Evolutionary conservation across 2,329 filamentous ascomycete species (phyloP), one percentile per base, ranked within the genome.

Genomic region (Claviceps sorghi): DNA sequence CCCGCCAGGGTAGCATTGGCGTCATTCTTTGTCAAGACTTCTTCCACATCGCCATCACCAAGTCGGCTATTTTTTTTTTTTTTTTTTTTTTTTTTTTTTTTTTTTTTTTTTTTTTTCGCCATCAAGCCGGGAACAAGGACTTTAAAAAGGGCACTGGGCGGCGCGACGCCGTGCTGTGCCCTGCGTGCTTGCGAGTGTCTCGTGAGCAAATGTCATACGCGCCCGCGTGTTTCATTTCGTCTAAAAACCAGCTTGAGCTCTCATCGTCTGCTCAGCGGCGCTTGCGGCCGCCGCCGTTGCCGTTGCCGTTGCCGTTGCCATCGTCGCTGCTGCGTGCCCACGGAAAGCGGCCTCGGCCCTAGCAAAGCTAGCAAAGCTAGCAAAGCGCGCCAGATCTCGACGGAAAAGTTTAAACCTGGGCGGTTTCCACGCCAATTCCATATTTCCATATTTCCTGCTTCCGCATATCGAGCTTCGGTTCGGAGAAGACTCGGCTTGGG

Each of bases 251-350:
- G 22, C 26, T 26, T 26, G 26, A 26, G 26, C 29, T 32, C 38
- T 49, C 48, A 49, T 49, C n/a, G 38, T 11, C 19, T 30, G 15
- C 48, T 36, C 40, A 50, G 48, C 29, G 48, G 40, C 48, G 48
- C 34, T 34, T 50, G 48, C 29, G 30, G 40, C 26, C 17, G 32
- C 42, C 38, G 48, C 34, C 48, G 43, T 50, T 29, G 40, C 19
- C 40, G 13, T 9, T 22, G 34, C 34, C 29, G 22, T 22, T 26
- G 34, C n/a, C 21, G 26, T 26, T 26, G 26, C 26, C 26, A 26
- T 26, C 5, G 26, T 5, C 17, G 22, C 17, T 17, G 10, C 17
- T 8, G 30, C 26, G 29, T 11, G 19, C 32, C 42, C n/a, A 40
- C 22, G 34, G 26, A 26, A 30, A n/a, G 29, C 50, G 36, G 34